Evolutionary conservation across 345 rosid species (phyloP).

Genomic region (Gossypium herbaceum): DNA sequence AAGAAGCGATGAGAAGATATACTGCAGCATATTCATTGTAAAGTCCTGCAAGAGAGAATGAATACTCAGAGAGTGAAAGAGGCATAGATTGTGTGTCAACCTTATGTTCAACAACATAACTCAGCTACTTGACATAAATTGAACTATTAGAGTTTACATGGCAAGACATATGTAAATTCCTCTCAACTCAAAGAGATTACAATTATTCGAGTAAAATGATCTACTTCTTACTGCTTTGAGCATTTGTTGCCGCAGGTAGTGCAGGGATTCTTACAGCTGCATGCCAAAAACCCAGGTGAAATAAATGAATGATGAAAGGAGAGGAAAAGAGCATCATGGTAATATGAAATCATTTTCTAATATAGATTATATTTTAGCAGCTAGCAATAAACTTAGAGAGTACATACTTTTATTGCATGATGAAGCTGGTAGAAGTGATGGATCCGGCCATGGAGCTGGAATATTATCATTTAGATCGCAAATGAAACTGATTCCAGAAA

Average conservation of each 20-base stretch:
- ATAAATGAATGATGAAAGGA: not conserved
- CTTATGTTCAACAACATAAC: not conserved
- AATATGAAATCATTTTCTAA: not conserved
- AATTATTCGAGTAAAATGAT: not conserved
- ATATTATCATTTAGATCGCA: conserved; percentile 97
- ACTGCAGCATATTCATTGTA: conserved; percentile 28
- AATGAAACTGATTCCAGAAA: conserved; percentile 80
- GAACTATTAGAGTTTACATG: not conserved
- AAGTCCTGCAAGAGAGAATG: conserved; percentile 39
- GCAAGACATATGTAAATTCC: not conserved
- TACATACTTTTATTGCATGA: conserved; percentile 69
- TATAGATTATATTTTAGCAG: not conserved
- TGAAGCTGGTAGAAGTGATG: conserved; percentile 51
- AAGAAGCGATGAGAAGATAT: conserved; percentile 29
- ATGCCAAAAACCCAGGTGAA: conserved; percentile 11
- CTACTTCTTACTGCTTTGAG: conserved; percentile 52
- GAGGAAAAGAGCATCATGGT: not conserved
- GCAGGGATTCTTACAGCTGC: conserved; percentile 88
- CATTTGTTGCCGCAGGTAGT: conserved; percentile 89
- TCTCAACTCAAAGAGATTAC: not conserved
- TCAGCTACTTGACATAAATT: not conserved
- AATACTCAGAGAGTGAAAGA: not conserved
- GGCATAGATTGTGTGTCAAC: not conserved
- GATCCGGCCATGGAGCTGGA: conserved; percentile 88
- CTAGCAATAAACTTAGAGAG: not conserved